Evolutionary conservation across 345 rosid genomes (phyloP).

Genomic region (Aethionema arabicum): DNA sequence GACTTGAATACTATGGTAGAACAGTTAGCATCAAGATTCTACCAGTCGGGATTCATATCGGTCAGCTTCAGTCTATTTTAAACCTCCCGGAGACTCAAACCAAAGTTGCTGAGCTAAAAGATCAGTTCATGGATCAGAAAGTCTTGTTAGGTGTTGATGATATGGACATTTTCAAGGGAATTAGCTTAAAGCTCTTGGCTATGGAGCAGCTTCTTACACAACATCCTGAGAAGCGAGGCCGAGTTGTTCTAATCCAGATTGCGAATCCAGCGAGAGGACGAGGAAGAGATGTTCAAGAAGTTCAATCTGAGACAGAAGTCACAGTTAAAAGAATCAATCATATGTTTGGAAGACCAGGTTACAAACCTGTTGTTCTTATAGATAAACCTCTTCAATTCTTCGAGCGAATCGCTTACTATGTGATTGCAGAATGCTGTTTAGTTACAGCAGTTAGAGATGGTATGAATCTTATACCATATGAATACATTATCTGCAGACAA

Average conservation of each 20-base stretch:
- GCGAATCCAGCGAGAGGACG: conserved; percentile 96
- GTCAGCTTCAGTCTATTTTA: conserved; percentile 76
- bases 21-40: conserved; percentile 87
- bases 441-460: conserved; percentile 97
- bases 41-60: conserved; percentile 87
- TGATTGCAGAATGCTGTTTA: conserved; percentile 88
- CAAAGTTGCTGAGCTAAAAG: conserved; percentile 62
- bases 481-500: conserved; percentile 78
- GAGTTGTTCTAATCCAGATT: conserved; percentile 89
- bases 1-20: conserved; percentile 87
- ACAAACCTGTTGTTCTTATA: conserved; percentile 69
- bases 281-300: conserved; percentile 84
- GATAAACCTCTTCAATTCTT: conserved; percentile 75
- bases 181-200: conserved; percentile 89
- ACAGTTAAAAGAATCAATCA: conserved; percentile 71
- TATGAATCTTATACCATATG: conserved; percentile 95
- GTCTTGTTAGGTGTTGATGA: conserved; percentile 92
- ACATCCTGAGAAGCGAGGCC: conserved; percentile 62
- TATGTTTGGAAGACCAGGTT: conserved; percentile 73
- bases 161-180: conserved; percentile 96
- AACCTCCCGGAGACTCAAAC: conserved; percentile 71
- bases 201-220: conserved; percentile 87
- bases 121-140: conserved; percentile 57
- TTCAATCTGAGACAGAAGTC: conserved; percentile 69
- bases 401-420: conserved; percentile 89